Conservation (phyloP, 306 rosid genomes). For the Dalbergia cultrata region DNA sequence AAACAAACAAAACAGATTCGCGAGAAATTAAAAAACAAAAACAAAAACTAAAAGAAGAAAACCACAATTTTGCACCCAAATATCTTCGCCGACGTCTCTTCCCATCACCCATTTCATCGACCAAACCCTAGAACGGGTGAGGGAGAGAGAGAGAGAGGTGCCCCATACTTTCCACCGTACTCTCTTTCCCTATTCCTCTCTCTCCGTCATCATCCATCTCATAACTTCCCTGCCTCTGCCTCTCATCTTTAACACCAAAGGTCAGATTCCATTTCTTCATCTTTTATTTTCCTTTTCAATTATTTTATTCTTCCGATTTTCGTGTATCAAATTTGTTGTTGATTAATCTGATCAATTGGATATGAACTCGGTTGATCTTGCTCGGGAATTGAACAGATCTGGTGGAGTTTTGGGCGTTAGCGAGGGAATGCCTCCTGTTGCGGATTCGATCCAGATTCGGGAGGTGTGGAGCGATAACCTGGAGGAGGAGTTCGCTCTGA, state of each 20-base stretch:
- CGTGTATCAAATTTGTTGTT: background rate
- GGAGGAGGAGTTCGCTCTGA: conserved; percentile 56
- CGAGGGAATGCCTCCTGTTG: background rate
- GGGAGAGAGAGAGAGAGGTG: conserved; percentile 13
- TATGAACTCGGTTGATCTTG: background rate
- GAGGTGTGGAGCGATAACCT: conserved; percentile 66
- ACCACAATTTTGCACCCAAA: background rate
- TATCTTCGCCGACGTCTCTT: background rate
- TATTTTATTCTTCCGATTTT: background rate
- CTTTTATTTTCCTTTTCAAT: background rate
- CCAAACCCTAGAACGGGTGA: conserved; percentile 12
- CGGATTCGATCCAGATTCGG: conserved; percentile 57
- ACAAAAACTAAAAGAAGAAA: background rate
- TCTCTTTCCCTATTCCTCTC: background rate
- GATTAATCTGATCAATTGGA: background rate
- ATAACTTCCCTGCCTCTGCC: background rate
- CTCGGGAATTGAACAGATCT: background rate
- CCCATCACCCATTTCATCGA: background rate
- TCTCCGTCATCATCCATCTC: background rate
- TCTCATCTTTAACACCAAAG: background rate
- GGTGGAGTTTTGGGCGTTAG: background rate
- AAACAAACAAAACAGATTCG: background rate
- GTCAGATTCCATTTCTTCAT: background rate
- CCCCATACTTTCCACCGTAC: background rate
- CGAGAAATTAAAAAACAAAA: background rate